Conservation (phyloP, 2,329 filamentous ascomycete species). For the Talaromyces atroroseus region DNA sequence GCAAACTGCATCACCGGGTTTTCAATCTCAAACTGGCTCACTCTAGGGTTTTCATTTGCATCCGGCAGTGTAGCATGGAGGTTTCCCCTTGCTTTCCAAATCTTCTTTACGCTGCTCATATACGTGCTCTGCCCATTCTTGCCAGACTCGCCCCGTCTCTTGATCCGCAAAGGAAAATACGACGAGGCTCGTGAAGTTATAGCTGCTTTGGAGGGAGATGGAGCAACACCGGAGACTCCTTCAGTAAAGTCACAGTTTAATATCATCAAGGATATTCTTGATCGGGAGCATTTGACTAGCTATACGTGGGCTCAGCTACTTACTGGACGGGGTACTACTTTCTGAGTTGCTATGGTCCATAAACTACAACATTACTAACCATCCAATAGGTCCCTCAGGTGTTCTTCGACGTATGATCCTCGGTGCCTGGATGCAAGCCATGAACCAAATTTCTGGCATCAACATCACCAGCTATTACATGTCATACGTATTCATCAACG, state of each 20-base stretch:
- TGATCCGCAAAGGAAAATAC: conserved; percentile 35
- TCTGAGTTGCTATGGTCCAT: not conserved
- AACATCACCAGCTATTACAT: conserved; percentile 35
- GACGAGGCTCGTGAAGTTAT: conserved; percentile 37
- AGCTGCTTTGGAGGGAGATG: conserved; percentile 4
- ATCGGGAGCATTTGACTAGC: conserved; percentile 41
- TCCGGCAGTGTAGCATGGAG: conserved; percentile 35
- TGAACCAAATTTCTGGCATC: conserved; percentile 34
- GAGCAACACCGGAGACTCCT: conserved; percentile 4
- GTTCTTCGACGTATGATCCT: conserved; percentile 42
- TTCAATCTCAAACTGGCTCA: conserved; percentile 44
- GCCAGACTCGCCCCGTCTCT: conserved; percentile 42
- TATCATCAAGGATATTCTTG: conserved; percentile 34
- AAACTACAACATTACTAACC: not conserved
- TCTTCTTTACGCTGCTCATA: conserved; percentile 38
- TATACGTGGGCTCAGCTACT: conserved; percentile 44
- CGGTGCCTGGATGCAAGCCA: conserved; percentile 40
- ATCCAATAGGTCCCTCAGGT: conserved; percentile 27
- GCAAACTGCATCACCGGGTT: conserved; percentile 46
- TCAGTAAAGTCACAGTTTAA: conserved; percentile 9
- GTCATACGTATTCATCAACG: conserved; percentile 41
- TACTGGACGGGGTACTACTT: conserved; percentile 28
- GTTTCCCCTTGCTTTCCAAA: conserved; percentile 40
- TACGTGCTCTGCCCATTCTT: conserved; percentile 33
- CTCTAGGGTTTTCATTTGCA: conserved; percentile 36